These are phyloP conservation scores for Gillenia trifoliata DNA, from an alignment of 306 rosid genomes.

Conservation along the genomic window DNA sequence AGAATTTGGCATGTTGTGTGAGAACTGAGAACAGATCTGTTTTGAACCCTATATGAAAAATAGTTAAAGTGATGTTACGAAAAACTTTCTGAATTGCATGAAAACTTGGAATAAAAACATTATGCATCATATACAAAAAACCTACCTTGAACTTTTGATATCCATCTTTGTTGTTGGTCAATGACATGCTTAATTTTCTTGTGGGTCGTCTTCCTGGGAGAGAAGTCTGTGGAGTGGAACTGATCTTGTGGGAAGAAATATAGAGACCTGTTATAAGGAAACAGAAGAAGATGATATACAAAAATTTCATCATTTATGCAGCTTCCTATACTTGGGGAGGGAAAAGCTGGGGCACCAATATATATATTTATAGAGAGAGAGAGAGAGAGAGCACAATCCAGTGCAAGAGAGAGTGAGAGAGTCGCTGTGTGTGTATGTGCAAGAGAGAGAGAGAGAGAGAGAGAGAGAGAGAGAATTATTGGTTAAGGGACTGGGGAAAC, in stretches of 20 bases:
- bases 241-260: constrained; percentile 36
- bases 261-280: constrained; percentile 39
- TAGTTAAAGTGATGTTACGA: neutral
- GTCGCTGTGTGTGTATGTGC: constrained; percentile 4
- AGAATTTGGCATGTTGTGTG: neutral
- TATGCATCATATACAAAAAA: neutral
- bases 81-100: neutral
- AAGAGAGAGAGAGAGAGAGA: constrained; percentile 23
- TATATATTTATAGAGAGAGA: constrained; percentile 40
- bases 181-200: constrained; percentile 44
- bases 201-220: constrained; percentile 11
- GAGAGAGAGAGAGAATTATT: constrained; percentile 45
- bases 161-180: constrained; percentile 11
- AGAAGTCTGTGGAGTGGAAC: constrained; percentile 30
- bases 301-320: constrained; percentile 42
- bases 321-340: constrained; percentile 23
- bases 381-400: constrained; percentile 24
- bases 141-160: constrained; percentile 38
- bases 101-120: neutral
- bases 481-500: constrained; percentile 54
- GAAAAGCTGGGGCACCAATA: constrained; percentile 29
- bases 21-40: neutral
- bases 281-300: constrained; percentile 41
- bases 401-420: constrained; percentile 27
- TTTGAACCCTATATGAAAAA: neutral